Evolutionary conservation across 2,329 filamentous ascomycete genomes (phyloP).

Genomic region (Ophiostoma pallidulum): DNA sequence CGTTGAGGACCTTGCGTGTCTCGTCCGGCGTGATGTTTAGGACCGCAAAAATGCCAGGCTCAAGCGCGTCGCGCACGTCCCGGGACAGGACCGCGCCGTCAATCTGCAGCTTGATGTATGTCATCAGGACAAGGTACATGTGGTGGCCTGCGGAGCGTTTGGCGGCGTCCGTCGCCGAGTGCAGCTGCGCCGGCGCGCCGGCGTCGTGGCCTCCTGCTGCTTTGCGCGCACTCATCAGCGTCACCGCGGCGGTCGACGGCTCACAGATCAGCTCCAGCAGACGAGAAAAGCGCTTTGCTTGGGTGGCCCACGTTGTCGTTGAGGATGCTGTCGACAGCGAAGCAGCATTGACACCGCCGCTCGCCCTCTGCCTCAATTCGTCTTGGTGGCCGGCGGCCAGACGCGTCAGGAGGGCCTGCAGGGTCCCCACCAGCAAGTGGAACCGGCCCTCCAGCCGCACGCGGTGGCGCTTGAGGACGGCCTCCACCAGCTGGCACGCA

Average conservation of each 20-base stretch:
- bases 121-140: constrained; percentile 51
- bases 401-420: constrained; percentile 47
- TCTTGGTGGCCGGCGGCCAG: constrained; percentile 35
- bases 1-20: constrained; percentile 46
- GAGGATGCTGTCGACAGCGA: constrained; percentile 21
- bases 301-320: constrained; percentile 27
- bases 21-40: constrained; percentile 49
- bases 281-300: constrained; percentile 36
- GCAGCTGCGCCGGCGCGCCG: constrained; percentile 28
- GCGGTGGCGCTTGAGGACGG: constrained; percentile 48
- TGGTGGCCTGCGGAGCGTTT: constrained; percentile 52
- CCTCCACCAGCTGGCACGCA: constrained; percentile 45
- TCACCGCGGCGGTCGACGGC: constrained; percentile 46
- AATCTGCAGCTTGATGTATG: constrained; percentile 53
- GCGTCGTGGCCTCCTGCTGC: background rate
- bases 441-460: constrained; percentile 53
- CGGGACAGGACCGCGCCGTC: constrained; percentile 38
- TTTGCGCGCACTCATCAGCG: constrained; percentile 17
- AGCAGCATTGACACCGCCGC: constrained; percentile 19
- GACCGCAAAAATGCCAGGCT: constrained; percentile 49
- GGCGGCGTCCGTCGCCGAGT: constrained; percentile 51
- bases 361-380: constrained; percentile 6
- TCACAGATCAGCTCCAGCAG: constrained; percentile 34
- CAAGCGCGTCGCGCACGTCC: constrained; percentile 44
- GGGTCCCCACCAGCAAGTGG: constrained; percentile 44